These are phyloP conservation scores for Phalaenopsis aphrodite DNA, from an alignment of 106 monocot species.

Conservation along the genomic window DNA sequence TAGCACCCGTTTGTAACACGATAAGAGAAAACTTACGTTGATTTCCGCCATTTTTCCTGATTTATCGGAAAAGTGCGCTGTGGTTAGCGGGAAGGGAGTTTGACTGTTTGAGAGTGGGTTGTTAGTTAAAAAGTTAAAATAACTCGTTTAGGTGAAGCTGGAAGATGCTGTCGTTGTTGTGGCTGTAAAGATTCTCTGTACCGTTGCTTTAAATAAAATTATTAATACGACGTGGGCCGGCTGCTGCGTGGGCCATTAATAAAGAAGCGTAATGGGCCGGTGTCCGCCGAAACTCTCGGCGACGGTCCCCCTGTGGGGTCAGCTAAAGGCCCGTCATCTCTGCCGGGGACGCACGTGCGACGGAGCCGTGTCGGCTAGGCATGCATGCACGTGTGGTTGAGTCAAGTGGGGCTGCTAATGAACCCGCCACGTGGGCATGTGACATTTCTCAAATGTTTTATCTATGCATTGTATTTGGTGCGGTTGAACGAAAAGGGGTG, in stretches of 20 bases:
- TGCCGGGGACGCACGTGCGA: neutral
- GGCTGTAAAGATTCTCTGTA: constrained; percentile 1
- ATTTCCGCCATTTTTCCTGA: neutral
- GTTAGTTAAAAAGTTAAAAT: neutral
- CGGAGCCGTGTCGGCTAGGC: neutral
- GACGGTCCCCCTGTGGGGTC: neutral
- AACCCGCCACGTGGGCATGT: too few relatives aligned
- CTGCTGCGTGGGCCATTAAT: neutral
- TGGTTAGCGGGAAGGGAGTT: neutral
- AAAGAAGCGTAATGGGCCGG: too few relatives aligned
- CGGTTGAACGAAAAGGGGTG: too few relatives aligned
- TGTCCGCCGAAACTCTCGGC: too few relatives aligned
- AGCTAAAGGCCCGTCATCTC: neutral
- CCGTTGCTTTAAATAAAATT: neutral
- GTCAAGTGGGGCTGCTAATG: too few relatives aligned
- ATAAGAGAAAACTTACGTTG: neutral
- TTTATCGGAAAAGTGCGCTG: neutral
- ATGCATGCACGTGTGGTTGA: neutral
- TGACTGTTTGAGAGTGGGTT: constrained; percentile 1
- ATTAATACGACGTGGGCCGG: neutral
- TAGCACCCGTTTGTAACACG: neutral
- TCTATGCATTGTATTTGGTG: too few relatives aligned
- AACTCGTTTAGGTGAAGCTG: neutral
- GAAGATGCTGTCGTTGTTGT: constrained; percentile 1
- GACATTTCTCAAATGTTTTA: too few relatives aligned